Evolutionary conservation across 805 yeast species (phyloP).

Genomic region (Debaryomyces castellii): DNA sequence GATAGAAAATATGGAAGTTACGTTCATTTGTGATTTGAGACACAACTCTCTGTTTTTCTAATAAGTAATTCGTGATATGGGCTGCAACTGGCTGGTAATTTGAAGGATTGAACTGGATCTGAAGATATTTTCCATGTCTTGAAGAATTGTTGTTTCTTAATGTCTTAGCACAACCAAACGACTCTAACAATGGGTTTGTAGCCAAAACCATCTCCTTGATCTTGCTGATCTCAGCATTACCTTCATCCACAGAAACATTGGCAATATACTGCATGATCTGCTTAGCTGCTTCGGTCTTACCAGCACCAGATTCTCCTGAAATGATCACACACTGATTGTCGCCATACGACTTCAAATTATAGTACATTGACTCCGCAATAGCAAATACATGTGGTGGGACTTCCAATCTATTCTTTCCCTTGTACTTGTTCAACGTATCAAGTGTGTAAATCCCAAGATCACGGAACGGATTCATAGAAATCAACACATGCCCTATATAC

Average conservation of each 20-base stretch:
- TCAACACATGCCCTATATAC: constrained; percentile 90
- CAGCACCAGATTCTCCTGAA: constrained; percentile 97
- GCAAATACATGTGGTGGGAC: constrained; percentile 98
- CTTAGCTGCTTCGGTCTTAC: constrained; percentile 97
- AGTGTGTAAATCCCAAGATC: constrained; percentile 95
- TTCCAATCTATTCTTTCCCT: constrained; percentile 91
- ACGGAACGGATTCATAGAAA: constrained; percentile 94
- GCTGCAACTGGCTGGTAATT: constrained; percentile 91
- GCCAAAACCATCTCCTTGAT: constrained; percentile 98
- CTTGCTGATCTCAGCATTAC: constrained; percentile 70
- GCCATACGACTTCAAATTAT: constrained; percentile 88
- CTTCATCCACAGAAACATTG: constrained; percentile 68
- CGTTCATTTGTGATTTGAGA: constrained; percentile 90
- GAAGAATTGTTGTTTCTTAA: constrained; percentile 86
- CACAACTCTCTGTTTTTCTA: constrained; percentile 97
- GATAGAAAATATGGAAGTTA: constrained; percentile 96
- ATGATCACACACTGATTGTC: constrained; percentile 97
- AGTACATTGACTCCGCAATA: constrained; percentile 95
- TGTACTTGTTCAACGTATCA: constrained; percentile 69
- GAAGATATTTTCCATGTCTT: constrained; percentile 90
- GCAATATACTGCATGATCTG: constrained; percentile 97
- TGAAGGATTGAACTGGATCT: constrained; percentile 73
- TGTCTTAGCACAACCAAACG: constrained; percentile 93
- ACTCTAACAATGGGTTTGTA: constrained; percentile 87
- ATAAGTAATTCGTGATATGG: constrained; percentile 88